A percentile compares a stretch with the other conserved stretches of the same genome.
These are phyloP conservation scores for Talaromyces atroroseus DNA, from an alignment of 2,329 filamentous ascomycete genomes.

Conservation along the genomic window DNA sequence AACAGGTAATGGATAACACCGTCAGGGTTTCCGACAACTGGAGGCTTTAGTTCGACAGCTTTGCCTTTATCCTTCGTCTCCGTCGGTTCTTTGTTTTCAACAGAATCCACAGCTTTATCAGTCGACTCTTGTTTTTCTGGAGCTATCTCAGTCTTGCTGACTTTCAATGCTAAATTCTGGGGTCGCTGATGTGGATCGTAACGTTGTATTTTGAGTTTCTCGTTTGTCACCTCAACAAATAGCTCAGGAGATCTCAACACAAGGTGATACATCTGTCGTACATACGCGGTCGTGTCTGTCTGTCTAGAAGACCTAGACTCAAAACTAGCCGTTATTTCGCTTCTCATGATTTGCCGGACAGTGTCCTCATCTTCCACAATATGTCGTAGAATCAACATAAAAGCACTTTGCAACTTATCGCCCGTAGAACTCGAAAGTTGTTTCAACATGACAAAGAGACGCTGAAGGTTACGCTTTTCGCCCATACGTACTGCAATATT, in stretches of 20 bases:
- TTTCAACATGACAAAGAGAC: slow-evolving; percentile 91
- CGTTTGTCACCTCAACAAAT: slow-evolving; percentile 82
- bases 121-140: slow-evolving; percentile 21
- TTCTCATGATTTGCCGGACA: slow-evolving; percentile 84
- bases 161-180: slow-evolving; percentile 51
- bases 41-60: slow-evolving; percentile 66
- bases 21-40: slow-evolving; percentile 85
- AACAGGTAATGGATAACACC: slow-evolving; percentile 93
- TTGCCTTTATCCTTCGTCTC: slow-evolving; percentile 47
- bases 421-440: slow-evolving; percentile 78
- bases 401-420: slow-evolving; percentile 65
- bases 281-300: slow-evolving; percentile 66
- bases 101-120: slow-evolving; percentile 29
- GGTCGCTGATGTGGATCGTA: slow-evolving; percentile 54
- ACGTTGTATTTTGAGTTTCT: slow-evolving; percentile 68
- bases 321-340: slow-evolving; percentile 77
- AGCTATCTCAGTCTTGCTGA: slow-evolving; percentile 32
- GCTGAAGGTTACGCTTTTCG: slow-evolving; percentile 82
- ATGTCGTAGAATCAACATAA: slow-evolving; percentile 84
- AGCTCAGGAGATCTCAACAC: slow-evolving; percentile 75
- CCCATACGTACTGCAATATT: slow-evolving; percentile 69
- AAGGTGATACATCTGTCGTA: slow-evolving; percentile 71
- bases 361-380: slow-evolving; percentile 91
- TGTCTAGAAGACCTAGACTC: slow-evolving; percentile 53
- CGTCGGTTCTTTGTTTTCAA: slow-evolving; percentile 13